A percentile compares a stretch with the other conserved stretches of the same genome.
These are phyloP conservation scores for Entomortierella beljakovae DNA, from an alignment of 192 early-diverging fungal genomes.

Conservation along the genomic window DNA sequence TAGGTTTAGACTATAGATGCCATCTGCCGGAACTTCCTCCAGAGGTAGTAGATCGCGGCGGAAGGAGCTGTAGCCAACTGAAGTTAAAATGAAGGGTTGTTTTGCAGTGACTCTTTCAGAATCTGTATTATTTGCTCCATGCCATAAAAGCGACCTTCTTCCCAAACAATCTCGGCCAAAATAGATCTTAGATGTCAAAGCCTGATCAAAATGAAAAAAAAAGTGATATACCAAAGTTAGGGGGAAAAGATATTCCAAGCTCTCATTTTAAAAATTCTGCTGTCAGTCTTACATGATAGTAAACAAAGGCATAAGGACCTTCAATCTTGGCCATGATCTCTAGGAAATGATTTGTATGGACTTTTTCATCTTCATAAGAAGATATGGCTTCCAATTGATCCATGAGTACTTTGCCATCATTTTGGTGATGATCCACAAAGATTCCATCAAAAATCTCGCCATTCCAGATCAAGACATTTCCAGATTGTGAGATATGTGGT, in stretches of 20 bases:
- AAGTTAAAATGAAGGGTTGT: slow-evolving; percentile 59
- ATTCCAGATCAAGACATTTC: slow-evolving; percentile 82
- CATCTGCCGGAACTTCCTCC: slow-evolving; percentile 82
- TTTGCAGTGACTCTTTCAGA: neutral
- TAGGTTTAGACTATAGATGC: slow-evolving; percentile 78
- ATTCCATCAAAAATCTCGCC: slow-evolving; percentile 92
- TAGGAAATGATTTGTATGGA: slow-evolving; percentile 37
- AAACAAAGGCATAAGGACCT: slow-evolving; percentile 88
- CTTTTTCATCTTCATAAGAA: neutral
- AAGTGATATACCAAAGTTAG: neutral
- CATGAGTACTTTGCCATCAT: slow-evolving; percentile 44
- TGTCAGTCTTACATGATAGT: slow-evolving; percentile 61
- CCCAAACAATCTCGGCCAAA: slow-evolving; percentile 92
- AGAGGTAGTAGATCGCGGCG: slow-evolving; percentile 14
- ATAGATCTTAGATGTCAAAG: slow-evolving; percentile 63
- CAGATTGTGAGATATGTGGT: slow-evolving; percentile 61
- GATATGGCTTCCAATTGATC: slow-evolving; percentile 26
- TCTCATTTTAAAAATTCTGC: no score
- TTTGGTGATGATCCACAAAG: slow-evolving; percentile 56
- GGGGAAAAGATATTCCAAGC: neutral
- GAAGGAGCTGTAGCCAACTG: slow-evolving; percentile 59
- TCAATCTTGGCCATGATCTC: slow-evolving; percentile 63
- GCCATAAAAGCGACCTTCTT: slow-evolving; percentile 81
- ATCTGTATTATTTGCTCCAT: slow-evolving; percentile 40
- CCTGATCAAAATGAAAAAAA: slow-evolving; percentile 30